Base-by-base conservation (phyloP, 768 basidiomycete species). In the Psilocybe sp. region DNA sequence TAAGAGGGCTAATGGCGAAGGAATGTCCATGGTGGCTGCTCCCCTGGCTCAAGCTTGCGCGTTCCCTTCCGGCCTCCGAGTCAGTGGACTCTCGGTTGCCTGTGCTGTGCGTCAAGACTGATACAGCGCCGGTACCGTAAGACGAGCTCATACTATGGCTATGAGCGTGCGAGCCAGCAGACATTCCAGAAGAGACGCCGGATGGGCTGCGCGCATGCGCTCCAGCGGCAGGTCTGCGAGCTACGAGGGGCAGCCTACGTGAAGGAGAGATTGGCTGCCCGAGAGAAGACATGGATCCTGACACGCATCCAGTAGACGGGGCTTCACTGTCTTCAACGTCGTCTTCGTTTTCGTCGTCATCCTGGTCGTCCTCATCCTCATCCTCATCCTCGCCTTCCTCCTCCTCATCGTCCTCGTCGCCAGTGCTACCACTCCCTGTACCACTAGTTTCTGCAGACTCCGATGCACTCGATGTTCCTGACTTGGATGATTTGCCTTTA, bases 271-370 rank as follows among this genome's bases (percentile, higher is more conserved):
- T 75, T 1, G 89, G 90, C 18, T 87, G 84, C 2, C 91, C 91
- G 5, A 93, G 78, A 53, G 86, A 89, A 3, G 90, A 92, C 84
- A 93, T 83, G 7, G 91, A 92, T 15, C 82, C 87, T 0, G 89
- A 89, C 4, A 81, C 85, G 14, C 84, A 76, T 37, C 80, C 81
- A 4, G 82, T 78, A 0, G 84, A 84, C 3, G 71, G 77, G 1
- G 70, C 78, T 34, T 78, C 79, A 11, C 74, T 78, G 1, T 64
- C 73, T 1, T 69, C 75, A 0, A 73, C 72, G 3, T 65, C 67
- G 0, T 65, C 70, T n/a, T 61, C 69, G 0, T 66, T 64, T 8
- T 61, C 67, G 0, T 67, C 64, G 2, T 67, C 69, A 3, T 68
- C 68, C n/a, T 66, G 69, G 0, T 65, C 69, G 2, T 64, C 64